Base-by-base conservation (phyloP, 768 basidiomycete species). In the Russula griseocarnosa region DNA sequence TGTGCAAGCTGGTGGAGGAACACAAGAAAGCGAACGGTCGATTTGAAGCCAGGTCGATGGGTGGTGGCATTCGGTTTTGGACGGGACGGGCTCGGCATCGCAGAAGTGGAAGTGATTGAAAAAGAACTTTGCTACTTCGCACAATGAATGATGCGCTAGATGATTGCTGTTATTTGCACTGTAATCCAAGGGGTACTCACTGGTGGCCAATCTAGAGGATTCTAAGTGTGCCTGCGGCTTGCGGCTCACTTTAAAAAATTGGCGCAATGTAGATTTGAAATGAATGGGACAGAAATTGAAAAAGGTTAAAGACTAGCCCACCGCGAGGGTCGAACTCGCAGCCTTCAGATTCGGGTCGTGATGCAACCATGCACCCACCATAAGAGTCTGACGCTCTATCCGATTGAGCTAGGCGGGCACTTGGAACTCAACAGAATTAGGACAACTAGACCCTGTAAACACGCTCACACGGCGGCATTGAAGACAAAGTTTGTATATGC, bases 321-420 rank as follows among this genome's bases (percentile, higher is more conserved):
- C 81, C 81, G 80, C 81, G 81, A 81, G 81, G 80, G 81, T 81
- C 80, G 80, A 81, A 82, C 81, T 81, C 81, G 81, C 81, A 81
- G 80, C 80, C 81, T 82, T 82, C 80, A 80, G 81, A 81, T 80
- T 60, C 13, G 20, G 10, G 11, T 53, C 34, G 36, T 34, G 38
- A 40, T 24, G 24, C 18, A 13, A 56, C 40, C 26, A n/a, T n/a
- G 40, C 38, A 54, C 51, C 56, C 65, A 49, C 60, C 61, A 0
- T 83, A 83, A 82, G 80, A 82, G 81, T 82, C 81, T 83, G 81
- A 82, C 81, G 81, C 81, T 83, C 81, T 82, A 83, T 82, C 81
- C 81, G 80, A 82, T 82, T 82, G 82, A 83, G 81, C 82, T 83
- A 82, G 81, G 81, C 81, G 79, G 82, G 81, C 81, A 67, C 59